phyloP scores from a whole-genome alignment of 2,329 filamentous ascomycete genomes.

The Fusarium clavum region DNA sequence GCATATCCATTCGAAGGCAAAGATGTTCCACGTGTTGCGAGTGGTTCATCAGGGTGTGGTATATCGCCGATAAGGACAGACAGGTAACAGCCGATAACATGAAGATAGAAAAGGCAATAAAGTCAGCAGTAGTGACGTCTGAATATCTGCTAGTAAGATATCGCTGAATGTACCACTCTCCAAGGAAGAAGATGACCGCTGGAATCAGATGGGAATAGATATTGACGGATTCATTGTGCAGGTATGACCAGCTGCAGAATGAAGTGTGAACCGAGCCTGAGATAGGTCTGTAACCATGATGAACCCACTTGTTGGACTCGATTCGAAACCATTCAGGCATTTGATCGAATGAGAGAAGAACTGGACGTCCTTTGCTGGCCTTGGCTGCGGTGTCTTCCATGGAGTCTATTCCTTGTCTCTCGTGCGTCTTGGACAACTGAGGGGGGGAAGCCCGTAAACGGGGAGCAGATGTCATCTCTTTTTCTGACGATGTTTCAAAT shows the following conservation, averaged over 20 bases:
- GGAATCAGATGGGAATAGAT: slow-evolving; percentile 2
- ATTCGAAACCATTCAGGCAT: slow-evolving; percentile 1
- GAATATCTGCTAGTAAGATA: neutral
- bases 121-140: neutral
- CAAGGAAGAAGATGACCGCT: neutral
- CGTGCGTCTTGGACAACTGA: neutral
- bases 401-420: neutral
- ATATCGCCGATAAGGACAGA: neutral
- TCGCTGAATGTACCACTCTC: neutral
- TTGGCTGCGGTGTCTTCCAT: neutral
- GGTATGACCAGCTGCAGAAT: neutral
- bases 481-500: neutral
- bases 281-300: neutral
- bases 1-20: neutral
- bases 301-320: neutral
- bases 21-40: neutral
- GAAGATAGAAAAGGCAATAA: neutral
- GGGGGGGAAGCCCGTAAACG: neutral
- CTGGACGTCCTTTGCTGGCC: neutral
- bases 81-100: neutral
- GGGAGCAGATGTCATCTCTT: neutral
- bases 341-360: neutral
- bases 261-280: neutral
- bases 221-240: neutral
- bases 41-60: slow-evolving; percentile 1